Conservation (phyloP, 352 stramenopile genomes). For the Pythium myriotylum region DNA sequence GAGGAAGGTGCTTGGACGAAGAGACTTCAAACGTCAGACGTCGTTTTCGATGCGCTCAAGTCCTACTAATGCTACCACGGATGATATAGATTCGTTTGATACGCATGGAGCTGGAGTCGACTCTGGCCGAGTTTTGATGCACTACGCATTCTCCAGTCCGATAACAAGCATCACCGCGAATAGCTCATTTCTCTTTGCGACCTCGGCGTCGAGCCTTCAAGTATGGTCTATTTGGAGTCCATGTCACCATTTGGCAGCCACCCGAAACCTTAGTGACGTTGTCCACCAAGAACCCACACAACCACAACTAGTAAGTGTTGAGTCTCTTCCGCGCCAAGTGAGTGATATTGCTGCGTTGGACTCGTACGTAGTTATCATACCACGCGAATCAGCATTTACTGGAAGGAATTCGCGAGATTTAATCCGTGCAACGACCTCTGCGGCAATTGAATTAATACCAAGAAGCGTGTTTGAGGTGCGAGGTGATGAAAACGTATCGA, state of each 20-base stretch:
- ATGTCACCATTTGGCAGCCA: constrained; percentile 77
- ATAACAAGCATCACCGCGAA: constrained; percentile 76
- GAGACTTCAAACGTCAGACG: constrained; percentile 41
- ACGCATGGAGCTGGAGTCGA: constrained; percentile 16
- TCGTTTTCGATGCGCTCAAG: constrained; percentile 37
- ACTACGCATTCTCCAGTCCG: constrained; percentile 73
- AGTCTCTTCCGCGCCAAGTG: constrained; percentile 27
- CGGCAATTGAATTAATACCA: constrained; percentile 51
- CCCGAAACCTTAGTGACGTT: constrained; percentile 52
- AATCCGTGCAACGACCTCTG: constrained; percentile 45
- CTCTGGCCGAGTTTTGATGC: constrained; percentile 81
- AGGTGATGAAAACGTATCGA: neutral
- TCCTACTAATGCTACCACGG: constrained; percentile 37
- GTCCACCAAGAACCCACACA: constrained; percentile 72
- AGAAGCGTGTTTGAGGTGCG: constrained; percentile 63
- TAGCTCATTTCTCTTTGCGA: constrained; percentile 85
- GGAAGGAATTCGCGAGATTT: constrained; percentile 24
- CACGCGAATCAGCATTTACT: constrained; percentile 22
- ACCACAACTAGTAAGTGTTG: constrained; percentile 65
- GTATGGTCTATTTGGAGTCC: constrained; percentile 89
- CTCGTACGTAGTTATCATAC: constrained; percentile 75
- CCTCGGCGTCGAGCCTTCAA: constrained; percentile 65
- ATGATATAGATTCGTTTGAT: constrained; percentile 40
- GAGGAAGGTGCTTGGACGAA: constrained; percentile 69
- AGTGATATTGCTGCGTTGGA: constrained; percentile 69